These are phyloP conservation scores for Xerocomus brunneocitrinus DNA, from an alignment of 768 basidiomycete genomes.

Conservation along the genomic window DNA sequence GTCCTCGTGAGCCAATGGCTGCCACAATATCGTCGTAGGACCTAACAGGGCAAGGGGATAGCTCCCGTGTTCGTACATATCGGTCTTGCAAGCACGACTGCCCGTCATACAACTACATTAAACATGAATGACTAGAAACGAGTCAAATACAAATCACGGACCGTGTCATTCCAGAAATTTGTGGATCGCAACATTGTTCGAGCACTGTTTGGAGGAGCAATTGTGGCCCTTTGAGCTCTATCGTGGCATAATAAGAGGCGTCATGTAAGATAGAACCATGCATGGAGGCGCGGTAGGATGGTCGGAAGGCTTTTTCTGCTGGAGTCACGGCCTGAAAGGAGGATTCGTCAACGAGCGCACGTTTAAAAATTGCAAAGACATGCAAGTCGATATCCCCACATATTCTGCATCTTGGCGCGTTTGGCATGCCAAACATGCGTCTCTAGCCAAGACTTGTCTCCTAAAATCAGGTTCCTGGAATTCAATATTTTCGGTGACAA, in stretches of 20 bases:
- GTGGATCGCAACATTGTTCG: slow-evolving; percentile 58
- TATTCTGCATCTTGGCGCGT: slow-evolving; percentile 88
- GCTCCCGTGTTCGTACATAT: slow-evolving; percentile 53
- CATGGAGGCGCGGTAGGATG: slow-evolving; percentile 83
- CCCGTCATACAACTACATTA: slow-evolving; percentile 58
- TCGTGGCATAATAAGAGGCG: slow-evolving; percentile 74
- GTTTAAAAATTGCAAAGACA: not conserved
- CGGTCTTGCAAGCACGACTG: slow-evolving; percentile 58
- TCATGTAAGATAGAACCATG: slow-evolving; percentile 89
- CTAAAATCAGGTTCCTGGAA: slow-evolving; percentile 36
- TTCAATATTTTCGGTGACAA: not conserved
- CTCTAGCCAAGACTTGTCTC: slow-evolving; percentile 87
- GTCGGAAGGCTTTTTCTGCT: slow-evolving; percentile 87
- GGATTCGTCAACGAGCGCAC: not conserved
- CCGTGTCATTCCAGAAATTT: slow-evolving; percentile 63
- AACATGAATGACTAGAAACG: slow-evolving; percentile 1
- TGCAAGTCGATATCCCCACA: slow-evolving; percentile 91
- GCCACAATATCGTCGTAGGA: slow-evolving; percentile 75
- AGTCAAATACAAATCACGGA: slow-evolving; percentile 21
- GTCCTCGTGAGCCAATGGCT: slow-evolving; percentile 28
- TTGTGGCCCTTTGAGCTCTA: slow-evolving; percentile 70
- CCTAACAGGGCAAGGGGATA: slow-evolving; percentile 74
- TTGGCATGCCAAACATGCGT: slow-evolving; percentile 98
- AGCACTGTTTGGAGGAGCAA: slow-evolving; percentile 48
- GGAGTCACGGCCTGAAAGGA: slow-evolving; percentile 66